Conservation (phyloP, 495 filamentous ascomycete genomes). For the Lichenothelia convexa region DNA sequence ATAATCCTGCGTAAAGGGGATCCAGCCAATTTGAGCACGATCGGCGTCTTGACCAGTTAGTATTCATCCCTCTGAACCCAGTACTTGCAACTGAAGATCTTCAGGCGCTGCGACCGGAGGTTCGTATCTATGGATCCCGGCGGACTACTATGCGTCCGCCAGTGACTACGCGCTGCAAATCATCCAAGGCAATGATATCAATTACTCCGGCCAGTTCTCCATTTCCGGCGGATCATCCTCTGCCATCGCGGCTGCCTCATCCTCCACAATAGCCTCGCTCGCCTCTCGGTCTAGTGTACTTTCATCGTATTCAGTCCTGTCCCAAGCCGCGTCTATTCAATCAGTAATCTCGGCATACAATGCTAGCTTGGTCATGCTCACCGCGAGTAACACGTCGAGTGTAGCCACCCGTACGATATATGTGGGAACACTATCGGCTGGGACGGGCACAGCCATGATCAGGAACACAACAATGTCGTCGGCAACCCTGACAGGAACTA, state of each 20-base stretch:
- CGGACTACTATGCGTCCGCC: slow-evolving; percentile 11
- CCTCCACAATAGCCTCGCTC: slow-evolving; percentile 3
- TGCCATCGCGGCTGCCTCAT: slow-evolving; percentile 1
- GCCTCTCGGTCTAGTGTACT: slow-evolving; percentile 1
- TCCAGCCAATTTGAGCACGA: slow-evolving; percentile 10
- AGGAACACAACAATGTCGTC: slow-evolving; percentile 14
- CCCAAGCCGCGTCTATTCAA: background rate
- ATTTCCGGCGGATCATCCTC: slow-evolving; percentile 12
- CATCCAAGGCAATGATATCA: slow-evolving; percentile 15
- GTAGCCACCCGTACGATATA: too few species aligned
- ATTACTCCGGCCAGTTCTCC: slow-evolving; percentile 19
- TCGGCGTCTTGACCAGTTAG: slow-evolving; percentile 13
- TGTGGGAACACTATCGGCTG: too few species aligned
- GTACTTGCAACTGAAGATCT: background rate
- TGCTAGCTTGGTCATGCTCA: slow-evolving; percentile 2
- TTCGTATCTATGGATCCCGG: slow-evolving; percentile 13
- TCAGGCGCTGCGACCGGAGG: slow-evolving; percentile 8
- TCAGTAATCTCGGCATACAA: slow-evolving; percentile 3
- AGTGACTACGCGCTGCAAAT: slow-evolving; percentile 19
- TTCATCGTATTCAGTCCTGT: slow-evolving; percentile 1
- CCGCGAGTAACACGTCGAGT: slow-evolving; percentile 2
- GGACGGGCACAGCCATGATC: slow-evolving; percentile 7
- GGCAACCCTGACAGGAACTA: slow-evolving; percentile 8
- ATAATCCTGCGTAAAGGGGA: slow-evolving; percentile 18
- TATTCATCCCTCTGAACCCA: background rate